Base-by-base conservation (phyloP, 306 rosid genomes). In the Prunus fruticosa region DNA sequence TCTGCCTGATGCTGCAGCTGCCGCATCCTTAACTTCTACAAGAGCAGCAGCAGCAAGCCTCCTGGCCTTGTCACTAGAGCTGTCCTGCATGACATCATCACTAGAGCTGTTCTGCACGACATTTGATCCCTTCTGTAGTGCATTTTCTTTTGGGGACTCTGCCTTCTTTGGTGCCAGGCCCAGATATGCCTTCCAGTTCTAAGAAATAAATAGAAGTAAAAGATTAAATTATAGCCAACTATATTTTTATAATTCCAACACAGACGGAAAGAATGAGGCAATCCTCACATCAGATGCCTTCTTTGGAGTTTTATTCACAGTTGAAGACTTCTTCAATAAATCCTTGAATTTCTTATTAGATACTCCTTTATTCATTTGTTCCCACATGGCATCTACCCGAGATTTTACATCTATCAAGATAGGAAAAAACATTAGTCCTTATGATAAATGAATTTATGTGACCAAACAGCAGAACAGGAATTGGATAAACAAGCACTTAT, bases 21-120 rank as follows among this genome's bases (percentile, higher is more conserved):
- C 68, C 58, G 83, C 81, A 75, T 84, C 91, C 87, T 71, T 87
- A 51, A 84, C 91, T 47, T 84, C 88, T 11, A 84, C 88, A 50
- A 93, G 92, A 83, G 98, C 98, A 72, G 93, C 91, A 68, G 97
- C 98, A 46, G 97, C 97, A 69, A 95, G 65, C 83, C 79, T 87
- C 89, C 83, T 90, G 63, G 85, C 87, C 79, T 90, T 92, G 7
- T 90, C 97, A 79, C 79, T 82, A 20, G 93, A 66, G 78, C 83
- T 81, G 79, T 78, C 82, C 63, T 85, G 88, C 69, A 23, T 86
- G 41, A 84, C 88, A 79, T 87, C 91, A 23, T 88, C 96, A 79
- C 74, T 81, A 12, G 91, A 57, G 76, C 83, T 80, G 81, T 78
- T 82, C 62, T 78, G 84, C 53, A 16, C 6, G 46, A 64, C 67